Evolutionary conservation across 2,329 filamentous ascomycete genomes (phyloP).

Genomic region (Fusarium setosum): DNA sequence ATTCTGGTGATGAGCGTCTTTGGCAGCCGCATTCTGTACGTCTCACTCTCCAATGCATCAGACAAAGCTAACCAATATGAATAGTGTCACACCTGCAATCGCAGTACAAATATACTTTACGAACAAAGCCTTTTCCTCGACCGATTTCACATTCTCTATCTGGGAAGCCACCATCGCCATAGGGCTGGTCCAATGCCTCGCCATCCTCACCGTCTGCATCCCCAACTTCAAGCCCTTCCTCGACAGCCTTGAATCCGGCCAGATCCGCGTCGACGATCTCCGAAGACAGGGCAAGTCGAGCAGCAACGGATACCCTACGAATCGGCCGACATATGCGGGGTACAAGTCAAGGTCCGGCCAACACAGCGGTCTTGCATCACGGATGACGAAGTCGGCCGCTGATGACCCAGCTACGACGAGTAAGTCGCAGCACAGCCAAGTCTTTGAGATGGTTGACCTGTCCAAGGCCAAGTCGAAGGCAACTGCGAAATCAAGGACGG

Average conservation of each 20-base stretch:
- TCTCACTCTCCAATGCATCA: neutral
- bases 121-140: conserved; percentile 36
- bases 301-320: conserved; percentile 37
- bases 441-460: conserved; percentile 31
- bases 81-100: conserved; percentile 42
- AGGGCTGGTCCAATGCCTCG: conserved; percentile 43
- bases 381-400: neutral
- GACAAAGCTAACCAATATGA: conserved; percentile 3
- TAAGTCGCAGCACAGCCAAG: conserved; percentile 20
- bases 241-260: conserved; percentile 43
- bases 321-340: conserved; percentile 34
- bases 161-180: conserved; percentile 40
- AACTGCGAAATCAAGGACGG: neutral
- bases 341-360: conserved; percentile 38
- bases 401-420: conserved; percentile 5
- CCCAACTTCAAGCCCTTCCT: conserved; percentile 47
- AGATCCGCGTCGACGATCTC: conserved; percentile 45
- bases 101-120: conserved; percentile 42
- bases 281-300: conserved; percentile 42
- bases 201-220: conserved; percentile 42
- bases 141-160: conserved; percentile 37
- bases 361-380: conserved; percentile 27
- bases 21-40: conserved; percentile 45
- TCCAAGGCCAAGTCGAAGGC: neutral
- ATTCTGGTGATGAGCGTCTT: conserved; percentile 45